A percentile compares a stretch with the other conserved stretches of the same genome.
phyloP scores from a whole-genome alignment of 352 stramenopile species.

The Pythium monospermum region DNA sequence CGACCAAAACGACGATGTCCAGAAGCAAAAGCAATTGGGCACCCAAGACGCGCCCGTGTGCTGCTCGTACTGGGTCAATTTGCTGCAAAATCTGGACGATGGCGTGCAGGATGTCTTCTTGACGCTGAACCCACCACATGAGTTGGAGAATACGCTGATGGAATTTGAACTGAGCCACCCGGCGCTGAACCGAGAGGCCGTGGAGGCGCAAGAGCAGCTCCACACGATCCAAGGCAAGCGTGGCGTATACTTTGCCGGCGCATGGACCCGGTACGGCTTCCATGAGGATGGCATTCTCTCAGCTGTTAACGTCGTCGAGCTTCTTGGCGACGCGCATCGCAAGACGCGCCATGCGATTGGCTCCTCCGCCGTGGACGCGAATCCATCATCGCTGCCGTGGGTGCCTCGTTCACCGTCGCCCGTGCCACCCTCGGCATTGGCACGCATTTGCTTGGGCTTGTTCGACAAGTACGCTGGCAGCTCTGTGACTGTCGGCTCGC shows the following conservation, averaged over 20 bases:
- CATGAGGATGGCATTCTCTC: conserved; percentile 80
- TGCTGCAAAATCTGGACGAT: conserved; percentile 77
- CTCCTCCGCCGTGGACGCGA: background rate
- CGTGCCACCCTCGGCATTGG: conserved; percentile 13
- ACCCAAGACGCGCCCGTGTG: conserved; percentile 27
- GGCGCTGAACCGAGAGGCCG: conserved; percentile 60
- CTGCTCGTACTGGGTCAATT: conserved; percentile 86
- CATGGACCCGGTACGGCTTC: conserved; percentile 88
- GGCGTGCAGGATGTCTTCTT: conserved; percentile 66
- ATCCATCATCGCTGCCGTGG: conserved; percentile 8
- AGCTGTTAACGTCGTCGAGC: conserved; percentile 14
- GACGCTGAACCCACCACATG: conserved; percentile 77
- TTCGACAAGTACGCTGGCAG: conserved; percentile 19
- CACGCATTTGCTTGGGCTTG: conserved; percentile 9
- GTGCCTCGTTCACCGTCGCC: conserved; percentile 17
- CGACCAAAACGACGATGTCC: conserved; percentile 6
- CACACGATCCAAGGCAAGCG: conserved; percentile 56
- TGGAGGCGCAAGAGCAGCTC: conserved; percentile 48
- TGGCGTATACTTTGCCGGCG: conserved; percentile 85
- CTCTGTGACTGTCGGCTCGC: conserved; percentile 14
- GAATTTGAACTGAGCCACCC: conserved; percentile 63
- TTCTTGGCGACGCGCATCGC: conserved; percentile 12
- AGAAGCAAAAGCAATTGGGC: conserved; percentile 4
- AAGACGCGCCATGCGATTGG: too few relatives aligned
- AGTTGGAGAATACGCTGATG: conserved; percentile 43